These are phyloP conservation scores for Dovyalis caffra DNA, from an alignment of 345 rosid species.

Conservation along the genomic window DNA sequence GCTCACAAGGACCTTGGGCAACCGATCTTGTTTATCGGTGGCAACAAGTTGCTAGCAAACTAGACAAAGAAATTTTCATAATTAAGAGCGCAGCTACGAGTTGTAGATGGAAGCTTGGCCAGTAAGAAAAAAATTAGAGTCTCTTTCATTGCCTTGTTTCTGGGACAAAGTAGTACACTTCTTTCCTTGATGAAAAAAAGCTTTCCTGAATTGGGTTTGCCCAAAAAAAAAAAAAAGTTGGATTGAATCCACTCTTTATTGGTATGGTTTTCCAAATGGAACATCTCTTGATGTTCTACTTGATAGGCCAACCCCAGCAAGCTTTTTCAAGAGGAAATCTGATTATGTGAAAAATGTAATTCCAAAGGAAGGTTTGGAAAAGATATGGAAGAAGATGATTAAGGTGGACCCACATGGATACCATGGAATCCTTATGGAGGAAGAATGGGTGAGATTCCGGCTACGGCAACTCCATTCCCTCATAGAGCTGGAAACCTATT, in stretches of 20 bases:
- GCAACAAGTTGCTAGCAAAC: slow-evolving; percentile 35
- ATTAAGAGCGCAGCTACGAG: slow-evolving; percentile 21
- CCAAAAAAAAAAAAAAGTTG: not conserved
- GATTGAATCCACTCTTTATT: slow-evolving; percentile 8
- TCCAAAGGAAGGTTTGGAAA: not conserved
- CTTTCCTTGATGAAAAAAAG: not conserved
- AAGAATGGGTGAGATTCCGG: slow-evolving; percentile 13
- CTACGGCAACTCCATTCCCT: slow-evolving; percentile 1
- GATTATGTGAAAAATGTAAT: slow-evolving; percentile 5
- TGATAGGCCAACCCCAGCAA: not conserved
- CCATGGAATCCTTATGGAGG: slow-evolving; percentile 22
- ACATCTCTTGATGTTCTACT: slow-evolving; percentile 2
- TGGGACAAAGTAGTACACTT: not conserved
- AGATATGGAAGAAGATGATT: slow-evolving; percentile 8
- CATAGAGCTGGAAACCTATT: slow-evolving; percentile 17
- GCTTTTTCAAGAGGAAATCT: not conserved
- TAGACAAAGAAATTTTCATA: slow-evolving; percentile 34
- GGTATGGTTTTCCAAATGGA: no score
- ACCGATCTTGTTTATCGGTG: slow-evolving; percentile 31
- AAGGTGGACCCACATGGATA: not conserved
- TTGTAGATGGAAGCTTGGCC: not conserved
- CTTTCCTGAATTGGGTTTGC: slow-evolving; percentile 7
- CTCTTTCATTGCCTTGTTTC: not conserved
- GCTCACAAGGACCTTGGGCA: slow-evolving; percentile 25
- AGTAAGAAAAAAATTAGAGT: not conserved